Evolutionary conservation across 2,329 filamentous ascomycete species (phyloP), one percentile per base, ranked within the genome.

Genomic region (Myriosclerotinia duriaeana): DNA sequence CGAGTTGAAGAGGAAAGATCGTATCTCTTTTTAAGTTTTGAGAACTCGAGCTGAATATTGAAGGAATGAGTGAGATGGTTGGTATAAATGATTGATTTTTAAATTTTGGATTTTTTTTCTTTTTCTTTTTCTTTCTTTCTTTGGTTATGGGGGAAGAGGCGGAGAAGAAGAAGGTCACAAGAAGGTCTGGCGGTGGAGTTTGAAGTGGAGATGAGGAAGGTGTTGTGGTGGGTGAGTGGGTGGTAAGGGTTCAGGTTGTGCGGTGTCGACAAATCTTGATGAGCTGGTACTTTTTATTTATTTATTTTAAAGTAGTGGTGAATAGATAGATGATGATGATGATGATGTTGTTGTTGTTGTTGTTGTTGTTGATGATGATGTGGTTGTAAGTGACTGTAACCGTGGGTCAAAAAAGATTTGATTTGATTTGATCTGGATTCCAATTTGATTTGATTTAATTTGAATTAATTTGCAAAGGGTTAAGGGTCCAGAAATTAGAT

Each of bases 141-240:
- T 34, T 34, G 30, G n/a, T 34, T 34, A 34, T 26, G 26, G 26
- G 38, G 46, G 40, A 40, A 53, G 50, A 34, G 50, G 30, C n/a
- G 50, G 50, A 34, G 36, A n/a, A 46, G 44, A 46, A 46, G 46
- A 54, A 54, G 50, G 64, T 53, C 30, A 34, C 44, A 20, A 53
- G 61, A 53, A 52, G 56, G 53, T 44, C 42, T 58, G 53, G 48
- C 55, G 53, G 63, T 65, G 53, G 42, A 50, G 53, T 40, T 17
- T 17, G 53, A 34, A 42, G 62, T 52, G 44, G 44, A 34, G 11
- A n/a, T 48, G 12, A 60, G 44, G 42, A 60, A 60, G 30, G 17
- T 20, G 53, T 36, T 26, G 26, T 26, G 26, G 26, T 26, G 26
- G 26, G 26, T 26, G 26, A n/a, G 26, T 22, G 46, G 34, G 42